Evolutionary conservation across 768 basidiomycete species (phyloP).

Genomic region (Fistulinella prunicolor): DNA sequence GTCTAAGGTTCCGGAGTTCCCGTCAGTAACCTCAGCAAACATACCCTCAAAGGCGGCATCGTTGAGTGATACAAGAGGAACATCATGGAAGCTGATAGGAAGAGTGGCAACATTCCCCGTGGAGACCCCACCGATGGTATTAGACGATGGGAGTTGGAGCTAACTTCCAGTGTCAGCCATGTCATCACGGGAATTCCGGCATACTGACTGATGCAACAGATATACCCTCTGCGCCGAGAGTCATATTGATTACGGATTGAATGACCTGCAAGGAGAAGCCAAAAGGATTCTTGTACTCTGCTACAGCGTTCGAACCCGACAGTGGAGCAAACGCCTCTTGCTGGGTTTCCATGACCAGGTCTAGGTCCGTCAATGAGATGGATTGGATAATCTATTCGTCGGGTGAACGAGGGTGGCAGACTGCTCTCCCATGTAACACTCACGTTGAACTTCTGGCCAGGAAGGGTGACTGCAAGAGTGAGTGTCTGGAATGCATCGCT

Average conservation of each 20-base stretch:
- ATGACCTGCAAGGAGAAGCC: conserved; percentile 70
- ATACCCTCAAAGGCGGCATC: conserved; percentile 51
- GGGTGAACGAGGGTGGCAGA: not conserved
- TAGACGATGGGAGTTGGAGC: conserved; percentile 49
- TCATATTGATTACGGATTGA: conserved; percentile 52
- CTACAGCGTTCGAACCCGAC: conserved; percentile 55
- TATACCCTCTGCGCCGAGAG: conserved; percentile 44
- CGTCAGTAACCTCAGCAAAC: conserved; percentile 59
- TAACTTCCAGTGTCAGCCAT: conserved; percentile 19
- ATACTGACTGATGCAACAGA: conserved; percentile 51
- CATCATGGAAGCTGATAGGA: conserved; percentile 52
- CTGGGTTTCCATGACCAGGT: conserved; percentile 47
- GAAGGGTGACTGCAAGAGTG: conserved; percentile 56
- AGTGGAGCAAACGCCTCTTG: conserved; percentile 58
- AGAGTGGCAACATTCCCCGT: conserved; percentile 67
- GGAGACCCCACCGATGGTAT: conserved; percentile 58
- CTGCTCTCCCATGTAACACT: conserved; percentile 9
- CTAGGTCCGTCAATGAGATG: conserved; percentile 57
- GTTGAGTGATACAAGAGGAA: conserved; percentile 55
- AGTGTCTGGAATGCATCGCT: conserved; percentile 69
- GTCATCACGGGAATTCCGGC: not conserved
- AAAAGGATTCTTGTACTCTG: conserved; percentile 69
- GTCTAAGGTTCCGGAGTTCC: conserved; percentile 40
- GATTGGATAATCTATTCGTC: conserved; percentile 54
- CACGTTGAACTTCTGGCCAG: conserved; percentile 56